Evolutionary conservation across 208 protist genomes (phyloP).

Genomic region (Leishmania arabica): DNA sequence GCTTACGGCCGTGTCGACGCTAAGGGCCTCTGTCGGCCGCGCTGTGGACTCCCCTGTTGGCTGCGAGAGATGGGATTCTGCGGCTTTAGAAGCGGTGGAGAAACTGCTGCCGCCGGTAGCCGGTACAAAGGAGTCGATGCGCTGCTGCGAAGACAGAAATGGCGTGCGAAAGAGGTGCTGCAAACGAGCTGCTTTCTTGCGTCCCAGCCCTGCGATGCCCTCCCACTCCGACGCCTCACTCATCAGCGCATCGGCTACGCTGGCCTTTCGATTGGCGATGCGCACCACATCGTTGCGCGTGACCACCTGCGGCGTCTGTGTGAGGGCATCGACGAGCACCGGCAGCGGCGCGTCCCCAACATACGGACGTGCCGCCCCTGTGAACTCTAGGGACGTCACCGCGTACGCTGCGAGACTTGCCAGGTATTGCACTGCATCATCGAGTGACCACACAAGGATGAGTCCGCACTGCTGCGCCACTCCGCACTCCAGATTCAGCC

Average conservation of each 20-base stretch:
- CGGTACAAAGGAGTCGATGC: conserved; percentile 22
- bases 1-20: not conserved
- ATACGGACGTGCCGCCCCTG: not conserved
- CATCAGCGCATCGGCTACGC: conserved; percentile 58
- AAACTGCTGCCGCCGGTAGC: not conserved
- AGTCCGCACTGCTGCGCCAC: conserved; percentile 48
- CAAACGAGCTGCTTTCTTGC: conserved; percentile 55
- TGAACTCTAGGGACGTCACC: conserved; percentile 49
- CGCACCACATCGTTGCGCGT: conserved; percentile 64
- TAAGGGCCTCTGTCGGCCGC: not conserved
- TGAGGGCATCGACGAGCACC: conserved; percentile 65
- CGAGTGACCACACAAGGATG: conserved; percentile 63
- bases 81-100: not conserved
- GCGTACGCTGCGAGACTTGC: conserved; percentile 38
- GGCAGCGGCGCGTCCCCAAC: conserved; percentile 46
- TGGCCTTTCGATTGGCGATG: conserved; percentile 50
- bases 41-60: not conserved
- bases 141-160: conserved; percentile 49
- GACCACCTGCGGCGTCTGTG: conserved; percentile 75
- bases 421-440: conserved; percentile 63
- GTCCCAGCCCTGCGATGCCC: conserved; percentile 56
- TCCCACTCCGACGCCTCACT: conserved; percentile 38
- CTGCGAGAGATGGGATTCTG: not conserved
- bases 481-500: conserved; percentile 73
- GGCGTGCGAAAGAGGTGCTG: conserved; percentile 55